phyloP scores from a whole-genome alignment of 345 rosid genomes.

The Lepidium aucheri region DNA sequence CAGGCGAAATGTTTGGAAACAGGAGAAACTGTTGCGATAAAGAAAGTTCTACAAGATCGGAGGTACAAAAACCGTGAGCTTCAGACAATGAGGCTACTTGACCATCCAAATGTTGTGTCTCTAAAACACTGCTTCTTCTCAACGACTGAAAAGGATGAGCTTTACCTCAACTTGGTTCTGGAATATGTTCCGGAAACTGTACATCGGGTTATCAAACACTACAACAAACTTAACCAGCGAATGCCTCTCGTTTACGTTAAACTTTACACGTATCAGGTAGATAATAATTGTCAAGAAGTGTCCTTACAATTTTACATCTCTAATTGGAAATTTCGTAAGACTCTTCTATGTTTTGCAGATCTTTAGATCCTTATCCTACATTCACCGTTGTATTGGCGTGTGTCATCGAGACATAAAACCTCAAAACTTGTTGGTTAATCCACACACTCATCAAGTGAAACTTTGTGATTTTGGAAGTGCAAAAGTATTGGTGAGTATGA shows the following conservation, averaged over 20 bases:
- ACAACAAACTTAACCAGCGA: slow-evolving; percentile 80
- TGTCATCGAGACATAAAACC: slow-evolving; percentile 98
- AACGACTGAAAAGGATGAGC: slow-evolving; percentile 90
- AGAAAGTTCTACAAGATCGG: slow-evolving; percentile 93
- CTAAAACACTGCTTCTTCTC: slow-evolving; percentile 97
- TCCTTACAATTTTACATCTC: not conserved
- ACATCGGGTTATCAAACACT: slow-evolving; percentile 82
- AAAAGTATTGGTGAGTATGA: slow-evolving; percentile 72
- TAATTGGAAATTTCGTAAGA: not conserved
- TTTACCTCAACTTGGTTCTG: slow-evolving; percentile 87
- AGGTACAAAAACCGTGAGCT: slow-evolving; percentile 96
- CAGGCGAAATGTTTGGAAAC: slow-evolving; percentile 96
- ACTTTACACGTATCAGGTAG: slow-evolving; percentile 87
- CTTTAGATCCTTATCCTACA: slow-evolving; percentile 80
- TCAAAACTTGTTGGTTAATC: slow-evolving; percentile 95
- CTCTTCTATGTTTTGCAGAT: slow-evolving; percentile 43
- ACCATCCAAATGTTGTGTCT: slow-evolving; percentile 84
- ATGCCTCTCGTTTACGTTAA: slow-evolving; percentile 90
- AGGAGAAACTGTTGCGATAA: slow-evolving; percentile 94
- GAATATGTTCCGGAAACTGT: slow-evolving; percentile 97
- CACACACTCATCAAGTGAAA: slow-evolving; percentile 96
- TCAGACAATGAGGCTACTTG: slow-evolving; percentile 96
- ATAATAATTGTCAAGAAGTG: not conserved
- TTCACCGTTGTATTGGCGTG: slow-evolving; percentile 78
- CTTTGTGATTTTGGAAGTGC: slow-evolving; percentile 98